A percentile compares a stretch with the other conserved stretches of the same genome.
Conservation (phyloP, 1,284 basidiomycete species). For the Albatrellus sp. region DNA sequence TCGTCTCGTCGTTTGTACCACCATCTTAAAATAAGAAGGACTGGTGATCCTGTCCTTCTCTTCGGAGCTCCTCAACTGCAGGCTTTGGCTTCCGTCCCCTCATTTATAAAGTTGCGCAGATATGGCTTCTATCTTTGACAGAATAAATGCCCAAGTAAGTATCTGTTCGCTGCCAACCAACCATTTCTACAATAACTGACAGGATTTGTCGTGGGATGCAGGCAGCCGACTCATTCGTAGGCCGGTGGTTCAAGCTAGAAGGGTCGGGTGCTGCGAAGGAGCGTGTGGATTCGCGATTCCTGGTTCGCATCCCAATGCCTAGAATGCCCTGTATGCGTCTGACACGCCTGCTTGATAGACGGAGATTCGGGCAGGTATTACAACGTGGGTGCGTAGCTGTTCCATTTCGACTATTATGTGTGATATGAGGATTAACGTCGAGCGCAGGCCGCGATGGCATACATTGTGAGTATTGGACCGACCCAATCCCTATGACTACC, state of each 20-base stretch:
- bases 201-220: constrained; percentile 12
- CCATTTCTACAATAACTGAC: not conserved
- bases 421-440: not conserved
- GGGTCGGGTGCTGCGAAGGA: constrained; percentile 70
- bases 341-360: constrained; percentile 28
- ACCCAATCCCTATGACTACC: not conserved
- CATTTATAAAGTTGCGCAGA: too few species aligned
- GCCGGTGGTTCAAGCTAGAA: constrained; percentile 77
- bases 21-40: too few species aligned
- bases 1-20: too few species aligned
- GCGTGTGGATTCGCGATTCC: constrained; percentile 66
- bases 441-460: constrained; percentile 52
- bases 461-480: constrained; percentile 39
- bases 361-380: constrained; percentile 71
- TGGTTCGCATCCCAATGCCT: constrained; percentile 28
- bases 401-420: not conserved
- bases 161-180: not conserved
- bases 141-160: constrained; percentile 17
- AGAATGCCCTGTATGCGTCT: not conserved
- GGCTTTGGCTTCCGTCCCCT: too few species aligned
- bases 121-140: constrained; percentile 12
- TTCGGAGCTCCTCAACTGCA: too few species aligned
- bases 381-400: constrained; percentile 56
- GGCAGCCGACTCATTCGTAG: constrained; percentile 65
- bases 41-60: too few species aligned